Evolutionary conservation across 2,329 filamentous ascomycete genomes (phyloP).

Genomic region (Colletotrichum sp.): DNA sequence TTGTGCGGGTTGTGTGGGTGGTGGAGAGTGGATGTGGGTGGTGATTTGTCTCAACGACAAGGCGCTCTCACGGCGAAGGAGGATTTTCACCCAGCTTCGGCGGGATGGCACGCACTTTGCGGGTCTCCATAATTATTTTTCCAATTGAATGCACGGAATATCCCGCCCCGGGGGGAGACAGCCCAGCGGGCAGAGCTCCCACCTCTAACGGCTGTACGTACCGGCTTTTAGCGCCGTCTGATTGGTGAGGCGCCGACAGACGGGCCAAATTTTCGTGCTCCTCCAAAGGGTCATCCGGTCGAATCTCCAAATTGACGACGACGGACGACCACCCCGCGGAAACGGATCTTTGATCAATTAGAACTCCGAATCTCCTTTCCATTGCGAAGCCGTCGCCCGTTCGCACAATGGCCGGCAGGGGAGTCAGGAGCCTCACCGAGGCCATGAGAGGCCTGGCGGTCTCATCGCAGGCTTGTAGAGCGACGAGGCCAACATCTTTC

Average conservation of each 20-base stretch:
- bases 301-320: background rate
- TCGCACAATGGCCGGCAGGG: conserved; percentile 48
- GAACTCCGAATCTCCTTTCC: background rate
- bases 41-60: background rate
- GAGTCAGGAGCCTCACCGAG: conserved; percentile 56
- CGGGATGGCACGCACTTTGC: conserved; percentile 9
- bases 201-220: background rate
- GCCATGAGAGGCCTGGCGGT: conserved; percentile 56
- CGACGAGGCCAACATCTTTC: conserved; percentile 42
- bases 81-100: conserved; percentile 12
- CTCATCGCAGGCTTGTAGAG: conserved; percentile 39
- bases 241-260: conserved; percentile 12
- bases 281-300: background rate
- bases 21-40: background rate
- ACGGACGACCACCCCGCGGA: background rate
- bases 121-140: conserved; percentile 20
- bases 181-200: conserved; percentile 4
- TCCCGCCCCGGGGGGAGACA: conserved; percentile 8
- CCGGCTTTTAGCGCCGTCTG: background rate
- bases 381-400: conserved; percentile 1
- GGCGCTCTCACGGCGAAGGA: background rate
- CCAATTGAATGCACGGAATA: conserved; percentile 18
- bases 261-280: conserved; percentile 21
- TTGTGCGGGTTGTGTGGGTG: conserved; percentile 32
- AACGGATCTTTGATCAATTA: background rate